Evolutionary conservation across 2,329 filamentous ascomycete species (phyloP).

Genomic region (Thyridium curvatum): DNA sequence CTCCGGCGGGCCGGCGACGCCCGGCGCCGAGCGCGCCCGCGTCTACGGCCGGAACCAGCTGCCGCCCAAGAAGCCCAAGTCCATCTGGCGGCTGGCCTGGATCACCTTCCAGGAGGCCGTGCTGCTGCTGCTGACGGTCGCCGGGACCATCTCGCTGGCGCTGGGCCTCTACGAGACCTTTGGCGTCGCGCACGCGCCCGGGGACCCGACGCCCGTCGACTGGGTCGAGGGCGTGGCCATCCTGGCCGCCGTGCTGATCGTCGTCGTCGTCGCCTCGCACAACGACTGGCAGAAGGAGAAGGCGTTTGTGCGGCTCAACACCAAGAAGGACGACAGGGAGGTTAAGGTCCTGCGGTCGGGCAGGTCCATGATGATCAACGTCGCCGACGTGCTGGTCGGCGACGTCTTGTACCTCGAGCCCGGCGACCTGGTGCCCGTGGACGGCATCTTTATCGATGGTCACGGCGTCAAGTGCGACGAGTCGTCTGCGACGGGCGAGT

Average conservation of each 20-base stretch:
- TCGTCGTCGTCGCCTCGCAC: slow-evolving; percentile 51
- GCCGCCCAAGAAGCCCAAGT: slow-evolving; percentile 3
- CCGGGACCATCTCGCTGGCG: slow-evolving; percentile 61
- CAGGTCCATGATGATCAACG: slow-evolving; percentile 51
- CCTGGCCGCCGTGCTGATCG: slow-evolving; percentile 53
- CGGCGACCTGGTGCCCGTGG: slow-evolving; percentile 60
- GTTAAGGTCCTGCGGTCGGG: slow-evolving; percentile 61
- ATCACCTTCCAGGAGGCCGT: slow-evolving; percentile 69
- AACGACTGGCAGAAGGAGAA: slow-evolving; percentile 60
- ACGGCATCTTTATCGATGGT: slow-evolving; percentile 58
- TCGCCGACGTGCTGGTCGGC: slow-evolving; percentile 59
- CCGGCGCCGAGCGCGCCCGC: slow-evolving; percentile 2
- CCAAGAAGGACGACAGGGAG: slow-evolving; percentile 52
- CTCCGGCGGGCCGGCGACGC: too few species aligned
- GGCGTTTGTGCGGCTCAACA: slow-evolving; percentile 52
- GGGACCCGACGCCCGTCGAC: slow-evolving; percentile 36
- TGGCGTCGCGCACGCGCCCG: slow-evolving; percentile 32
- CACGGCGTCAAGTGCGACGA: slow-evolving; percentile 64
- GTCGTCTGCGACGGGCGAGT: slow-evolving; percentile 64
- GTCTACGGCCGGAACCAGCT: slow-evolving; percentile 2
- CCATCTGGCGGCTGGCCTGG: slow-evolving; percentile 47
- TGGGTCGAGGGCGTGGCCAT: slow-evolving; percentile 62
- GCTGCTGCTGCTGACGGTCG: slow-evolving; percentile 61
- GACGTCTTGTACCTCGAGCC: slow-evolving; percentile 63
- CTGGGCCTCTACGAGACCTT: slow-evolving; percentile 65